Evolutionary conservation across 805 yeast species (phyloP), one percentile per base, ranked within the genome.

Genomic region (Lachancea dasiensis): DNA sequence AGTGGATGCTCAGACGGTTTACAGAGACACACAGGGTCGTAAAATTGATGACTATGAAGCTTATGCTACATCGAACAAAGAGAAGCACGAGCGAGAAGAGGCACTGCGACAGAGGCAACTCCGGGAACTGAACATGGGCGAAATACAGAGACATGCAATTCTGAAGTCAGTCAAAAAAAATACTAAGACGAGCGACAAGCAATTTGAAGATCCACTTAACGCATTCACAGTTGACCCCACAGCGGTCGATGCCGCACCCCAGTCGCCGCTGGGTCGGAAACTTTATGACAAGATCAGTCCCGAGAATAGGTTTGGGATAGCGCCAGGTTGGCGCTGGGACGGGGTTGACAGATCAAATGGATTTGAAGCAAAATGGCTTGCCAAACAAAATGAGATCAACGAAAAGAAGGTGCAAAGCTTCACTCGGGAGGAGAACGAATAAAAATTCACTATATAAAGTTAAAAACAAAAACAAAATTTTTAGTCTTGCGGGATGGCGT

Each of bases 301-400:
- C 0, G 74, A 73, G 15, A 89, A 89, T 54, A 64, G 97, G 40
- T 89, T 85, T 58, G 72, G 72, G 2, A 78, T 89, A 10, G 61
- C 64, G 4, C 95, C 96, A 0, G 96, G 97, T 0, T 66, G 68
- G 47, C 67, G 85, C 40, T 89, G 97, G 97, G 95, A 85, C 58
- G 97, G 97, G 0, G 79, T 89, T 2, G 89, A 86, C 60, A 64
- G 97, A 42, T 78, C 94, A 0, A 89, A 81, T 54, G 96, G 95
- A 3, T 89, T 83, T 60, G 97, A 89, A 54, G 65, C 63, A 34
- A 65, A 70, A 38, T 72, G 83, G 68, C 68, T 83, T 46, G 67
- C 58, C 31, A 67, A 53, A 48, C 68, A 61, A 39, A 55, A 57
- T 10, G 69, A 69, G 25, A 22, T 51, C 4, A 54, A 61, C 31